A percentile compares a stretch with the other conserved stretches of the same genome.
These are phyloP conservation scores for Saccharomycopsis phalli DNA, from an alignment of 1,139 yeast species.

Conservation along the genomic window DNA sequence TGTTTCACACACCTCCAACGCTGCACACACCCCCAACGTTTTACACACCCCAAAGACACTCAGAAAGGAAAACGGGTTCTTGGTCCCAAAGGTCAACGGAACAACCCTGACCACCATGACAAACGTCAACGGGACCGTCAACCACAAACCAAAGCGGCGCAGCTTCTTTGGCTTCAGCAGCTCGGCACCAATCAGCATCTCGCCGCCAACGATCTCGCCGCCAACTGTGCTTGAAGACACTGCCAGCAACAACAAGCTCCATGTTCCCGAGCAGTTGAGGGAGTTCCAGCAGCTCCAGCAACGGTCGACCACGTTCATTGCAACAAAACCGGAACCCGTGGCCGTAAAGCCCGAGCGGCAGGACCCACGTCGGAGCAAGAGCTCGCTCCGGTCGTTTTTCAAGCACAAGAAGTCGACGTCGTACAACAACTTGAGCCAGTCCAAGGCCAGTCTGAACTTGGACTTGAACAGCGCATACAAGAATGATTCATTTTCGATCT, in stretches of 20 bases:
- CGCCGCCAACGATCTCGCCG: slow-evolving; percentile 7
- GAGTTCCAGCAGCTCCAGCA: slow-evolving; percentile 11
- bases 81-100: background rate
- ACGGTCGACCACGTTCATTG: background rate
- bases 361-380: slow-evolving; percentile 5
- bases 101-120: slow-evolving; percentile 1
- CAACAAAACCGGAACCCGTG: background rate
- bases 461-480: slow-evolving; percentile 15
- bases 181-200: background rate
- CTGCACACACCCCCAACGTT: too few species aligned
- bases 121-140: background rate
- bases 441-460: slow-evolving; percentile 10
- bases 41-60: too few species aligned
- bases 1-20: too few species aligned
- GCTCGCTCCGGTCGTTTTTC: slow-evolving; percentile 17
- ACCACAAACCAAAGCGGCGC: slow-evolving; percentile 8
- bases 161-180: slow-evolving; percentile 15
- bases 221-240: slow-evolving; percentile 2
- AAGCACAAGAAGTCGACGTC: slow-evolving; percentile 16
- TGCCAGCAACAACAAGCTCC: slow-evolving; percentile 2
- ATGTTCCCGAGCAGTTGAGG: slow-evolving; percentile 9
- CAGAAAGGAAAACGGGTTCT: too few species aligned
- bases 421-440: slow-evolving; percentile 13
- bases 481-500: slow-evolving; percentile 10
- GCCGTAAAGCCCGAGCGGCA: slow-evolving; percentile 1